These are phyloP conservation scores for Picea sitchensis DNA, from an alignment of 75 land plant genomes.

Conservation along the genomic window DNA sequence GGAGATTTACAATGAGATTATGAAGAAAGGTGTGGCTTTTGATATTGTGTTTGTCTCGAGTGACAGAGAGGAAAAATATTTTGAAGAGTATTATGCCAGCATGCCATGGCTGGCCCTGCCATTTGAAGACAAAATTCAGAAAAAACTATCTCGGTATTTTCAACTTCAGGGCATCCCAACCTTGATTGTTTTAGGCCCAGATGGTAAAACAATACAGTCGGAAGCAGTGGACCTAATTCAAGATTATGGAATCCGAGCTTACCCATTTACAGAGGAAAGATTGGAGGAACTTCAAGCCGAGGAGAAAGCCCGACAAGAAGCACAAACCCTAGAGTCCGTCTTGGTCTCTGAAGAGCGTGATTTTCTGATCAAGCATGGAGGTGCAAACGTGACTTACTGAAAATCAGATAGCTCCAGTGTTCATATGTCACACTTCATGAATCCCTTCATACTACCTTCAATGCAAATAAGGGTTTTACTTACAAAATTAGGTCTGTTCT, in stretches of 20 bases:
- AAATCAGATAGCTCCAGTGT: too few relatives aligned
- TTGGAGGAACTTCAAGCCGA: slow-evolving; percentile 14
- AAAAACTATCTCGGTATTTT: slow-evolving; percentile 20
- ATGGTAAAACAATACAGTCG: slow-evolving; percentile 22
- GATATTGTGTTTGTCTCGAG: slow-evolving; percentile 26
- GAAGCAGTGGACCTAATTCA: slow-evolving; percentile 14
- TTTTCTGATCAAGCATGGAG: slow-evolving; percentile 17
- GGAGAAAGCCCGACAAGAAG: slow-evolving; percentile 10
- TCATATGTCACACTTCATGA: too few relatives aligned
- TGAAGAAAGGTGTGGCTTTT: slow-evolving; percentile 13
- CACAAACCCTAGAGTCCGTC: slow-evolving; percentile 22
- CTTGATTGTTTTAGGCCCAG: slow-evolving; percentile 21
- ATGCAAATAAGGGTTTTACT: too few relatives aligned
- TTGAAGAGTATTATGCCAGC: slow-evolving; percentile 14
- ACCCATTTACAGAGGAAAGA: slow-evolving; percentile 25
- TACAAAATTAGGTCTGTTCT: too few relatives aligned
- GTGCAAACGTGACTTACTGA: not conserved
- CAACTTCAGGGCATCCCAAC: slow-evolving; percentile 22
- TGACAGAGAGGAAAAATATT: slow-evolving; percentile 21
- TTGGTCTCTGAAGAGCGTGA: slow-evolving; percentile 23
- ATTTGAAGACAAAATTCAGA: slow-evolving; percentile 10
- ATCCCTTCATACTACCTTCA: too few relatives aligned
- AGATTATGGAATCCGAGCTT: slow-evolving; percentile 11
- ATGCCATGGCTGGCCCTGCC: slow-evolving; percentile 37
- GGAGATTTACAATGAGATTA: slow-evolving; percentile 24